Conservation (phyloP, 306 rosid species). For the Purshia tridentata region DNA sequence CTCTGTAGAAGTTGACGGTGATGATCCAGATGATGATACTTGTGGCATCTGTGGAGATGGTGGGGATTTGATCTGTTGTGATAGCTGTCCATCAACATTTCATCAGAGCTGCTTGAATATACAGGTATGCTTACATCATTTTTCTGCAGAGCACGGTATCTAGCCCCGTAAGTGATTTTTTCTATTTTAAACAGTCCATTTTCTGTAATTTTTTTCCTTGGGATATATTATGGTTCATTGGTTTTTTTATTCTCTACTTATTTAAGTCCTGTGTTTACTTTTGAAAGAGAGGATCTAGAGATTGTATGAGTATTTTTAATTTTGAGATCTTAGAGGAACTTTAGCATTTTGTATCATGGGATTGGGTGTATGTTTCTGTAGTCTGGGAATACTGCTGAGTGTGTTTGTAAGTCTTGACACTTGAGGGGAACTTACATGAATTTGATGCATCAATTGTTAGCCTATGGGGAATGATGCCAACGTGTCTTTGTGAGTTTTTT, state of each 20-base stretch:
- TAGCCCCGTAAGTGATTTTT: neutral
- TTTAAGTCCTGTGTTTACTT: neutral
- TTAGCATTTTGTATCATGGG: neutral
- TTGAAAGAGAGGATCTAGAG: constrained; percentile 3
- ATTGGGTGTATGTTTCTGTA: constrained; percentile 12
- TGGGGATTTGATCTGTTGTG: constrained; percentile 94
- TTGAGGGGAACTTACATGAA: neutral
- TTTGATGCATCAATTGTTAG: too few relatives aligned
- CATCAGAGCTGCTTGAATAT: constrained; percentile 84
- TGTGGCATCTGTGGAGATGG: constrained; percentile 97
- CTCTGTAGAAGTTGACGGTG: constrained; percentile 67
- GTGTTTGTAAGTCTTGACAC: neutral
- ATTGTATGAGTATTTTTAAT: neutral
- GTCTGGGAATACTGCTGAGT: neutral
- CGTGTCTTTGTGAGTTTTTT: neutral
- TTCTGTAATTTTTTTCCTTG: neutral
- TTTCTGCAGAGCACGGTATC: constrained; percentile 8
- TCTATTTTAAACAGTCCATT: neutral
- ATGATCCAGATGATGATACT: constrained; percentile 96
- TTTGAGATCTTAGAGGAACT: neutral
- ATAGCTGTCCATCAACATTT: constrained; percentile 95
- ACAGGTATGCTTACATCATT: constrained; percentile 42
- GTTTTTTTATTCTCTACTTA: neutral
- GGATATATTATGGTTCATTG: constrained; percentile 1
- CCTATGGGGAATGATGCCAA: neutral